phyloP scores from a whole-genome alignment of 2,329 filamentous ascomycete species.

The Hyphodiscus sp. region DNA sequence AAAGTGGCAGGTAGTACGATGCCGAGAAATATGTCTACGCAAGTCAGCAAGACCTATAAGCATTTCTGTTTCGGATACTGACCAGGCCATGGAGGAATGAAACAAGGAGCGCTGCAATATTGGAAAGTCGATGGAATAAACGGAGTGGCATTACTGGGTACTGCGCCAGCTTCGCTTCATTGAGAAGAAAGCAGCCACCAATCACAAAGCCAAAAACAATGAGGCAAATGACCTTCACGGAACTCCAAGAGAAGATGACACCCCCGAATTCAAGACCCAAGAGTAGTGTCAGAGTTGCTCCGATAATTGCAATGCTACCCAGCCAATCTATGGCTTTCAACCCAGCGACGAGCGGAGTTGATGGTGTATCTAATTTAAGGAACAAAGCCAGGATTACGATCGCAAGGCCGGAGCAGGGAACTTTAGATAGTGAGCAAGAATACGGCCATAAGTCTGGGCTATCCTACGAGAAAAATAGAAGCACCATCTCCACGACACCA shows the following conservation, averaged over 20 bases:
- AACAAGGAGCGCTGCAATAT: slow-evolving; percentile 56
- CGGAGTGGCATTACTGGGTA: slow-evolving; percentile 72
- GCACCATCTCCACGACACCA: slow-evolving; percentile 53
- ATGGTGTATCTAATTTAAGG: not conserved
- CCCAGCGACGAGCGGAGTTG: slow-evolving; percentile 39
- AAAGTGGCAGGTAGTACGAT: slow-evolving; percentile 43
- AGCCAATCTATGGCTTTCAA: slow-evolving; percentile 51
- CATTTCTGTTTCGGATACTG: not conserved
- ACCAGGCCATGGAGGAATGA: slow-evolving; percentile 65
- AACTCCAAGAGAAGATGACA: slow-evolving; percentile 61
- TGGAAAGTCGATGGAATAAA: slow-evolving; percentile 61
- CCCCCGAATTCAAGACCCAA: slow-evolving; percentile 80
- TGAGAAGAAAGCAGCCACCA: slow-evolving; percentile 53
- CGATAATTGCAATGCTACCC: slow-evolving; percentile 53
- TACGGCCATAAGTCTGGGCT: not conserved
- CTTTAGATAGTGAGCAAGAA: not conserved
- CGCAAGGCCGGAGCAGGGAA: not conserved
- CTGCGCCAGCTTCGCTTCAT: slow-evolving; percentile 63
- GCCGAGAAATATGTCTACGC: slow-evolving; percentile 41
- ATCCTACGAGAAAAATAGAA: not conserved
- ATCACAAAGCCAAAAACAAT: slow-evolving; percentile 64
- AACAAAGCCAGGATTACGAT: not conserved
- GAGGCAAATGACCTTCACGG: slow-evolving; percentile 66
- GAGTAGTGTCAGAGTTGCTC: slow-evolving; percentile 74
- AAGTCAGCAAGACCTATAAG: not conserved